These are phyloP conservation scores for Morella rubra DNA, from an alignment of 306 rosid genomes.

Conservation along the genomic window DNA sequence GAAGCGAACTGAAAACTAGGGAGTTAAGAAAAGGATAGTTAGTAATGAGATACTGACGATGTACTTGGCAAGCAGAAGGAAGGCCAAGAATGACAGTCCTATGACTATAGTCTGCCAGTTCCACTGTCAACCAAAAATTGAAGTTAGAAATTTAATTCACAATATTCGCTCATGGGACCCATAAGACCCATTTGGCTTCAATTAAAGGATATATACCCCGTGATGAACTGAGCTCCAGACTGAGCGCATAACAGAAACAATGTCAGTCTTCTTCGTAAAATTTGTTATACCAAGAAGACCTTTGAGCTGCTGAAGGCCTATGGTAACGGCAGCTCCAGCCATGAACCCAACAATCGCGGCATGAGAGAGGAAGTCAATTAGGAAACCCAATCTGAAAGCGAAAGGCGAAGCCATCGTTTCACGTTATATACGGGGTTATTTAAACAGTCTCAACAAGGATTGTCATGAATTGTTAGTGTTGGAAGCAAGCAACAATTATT, in stretches of 20 bases:
- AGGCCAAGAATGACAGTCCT: slow-evolving; percentile 60
- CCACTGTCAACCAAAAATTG: slow-evolving; percentile 55
- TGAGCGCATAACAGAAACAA: slow-evolving; percentile 66
- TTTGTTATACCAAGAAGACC: slow-evolving; percentile 64
- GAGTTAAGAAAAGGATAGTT: neutral
- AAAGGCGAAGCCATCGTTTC: neutral
- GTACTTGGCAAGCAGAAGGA: slow-evolving; percentile 59
- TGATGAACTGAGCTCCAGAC: slow-evolving; percentile 52
- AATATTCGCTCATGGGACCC: neutral
- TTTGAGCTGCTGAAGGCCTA: slow-evolving; percentile 84
- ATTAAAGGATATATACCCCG: slow-evolving; percentile 46
- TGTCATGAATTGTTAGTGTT: neutral
- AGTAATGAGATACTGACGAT: slow-evolving; percentile 45
- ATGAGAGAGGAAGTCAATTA: slow-evolving; percentile 82
- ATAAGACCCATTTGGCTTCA: neutral
- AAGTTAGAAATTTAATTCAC: neutral
- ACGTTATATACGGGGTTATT: too few species aligned
- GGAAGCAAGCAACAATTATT: neutral
- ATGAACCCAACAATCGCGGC: slow-evolving; percentile 94
- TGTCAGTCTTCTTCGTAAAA: slow-evolving; percentile 77
- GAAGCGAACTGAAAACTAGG: slow-evolving; percentile 12
- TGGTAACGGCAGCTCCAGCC: slow-evolving; percentile 89
- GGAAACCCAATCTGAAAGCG: slow-evolving; percentile 74
- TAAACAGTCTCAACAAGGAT: neutral
- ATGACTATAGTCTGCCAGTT: slow-evolving; percentile 78